These are phyloP conservation scores for Emergomyces pasteurianus DNA, from an alignment of 2,329 filamentous ascomycete genomes.

Conservation along the genomic window DNA sequence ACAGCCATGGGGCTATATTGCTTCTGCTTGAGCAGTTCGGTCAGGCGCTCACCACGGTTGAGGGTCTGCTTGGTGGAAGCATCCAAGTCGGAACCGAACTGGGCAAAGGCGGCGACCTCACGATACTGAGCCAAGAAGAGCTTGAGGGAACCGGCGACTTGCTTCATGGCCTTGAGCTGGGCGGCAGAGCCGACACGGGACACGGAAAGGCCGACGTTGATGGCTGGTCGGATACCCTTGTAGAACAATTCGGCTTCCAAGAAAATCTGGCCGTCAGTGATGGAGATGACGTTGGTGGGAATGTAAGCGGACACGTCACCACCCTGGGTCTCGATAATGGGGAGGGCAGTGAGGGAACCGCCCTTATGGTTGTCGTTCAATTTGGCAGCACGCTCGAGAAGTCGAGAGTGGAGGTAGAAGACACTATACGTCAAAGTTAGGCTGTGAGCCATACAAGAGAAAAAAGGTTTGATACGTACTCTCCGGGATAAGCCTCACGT, in stretches of 20 bases:
- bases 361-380: constrained; percentile 91
- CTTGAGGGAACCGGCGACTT: constrained; percentile 98
- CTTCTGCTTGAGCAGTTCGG: constrained; percentile 99
- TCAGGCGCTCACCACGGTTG: constrained; percentile 94
- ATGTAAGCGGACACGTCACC: constrained; percentile 99
- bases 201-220: constrained; percentile 99
- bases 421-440: constrained; percentile 41
- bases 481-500: constrained; percentile 98
- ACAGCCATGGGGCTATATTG: constrained; percentile 98
- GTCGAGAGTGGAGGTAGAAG: constrained; percentile 98
- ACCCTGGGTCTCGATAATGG: constrained; percentile 98
- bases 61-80: constrained; percentile 98
- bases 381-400: constrained; percentile 98
- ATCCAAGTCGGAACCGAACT: constrained; percentile 99
- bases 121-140: constrained; percentile 99
- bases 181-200: constrained; percentile 99
- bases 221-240: constrained; percentile 99
- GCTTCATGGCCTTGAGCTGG: constrained; percentile 99
- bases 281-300: constrained; percentile 99
- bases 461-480: constrained; percentile 37
- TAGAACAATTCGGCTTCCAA: constrained; percentile 98
- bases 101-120: constrained; percentile 98
- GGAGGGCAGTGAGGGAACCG: constrained; percentile 93
- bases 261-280: constrained; percentile 99
- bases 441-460: constrained; percentile 3